These are phyloP conservation scores for Neoarthrinium moseri DNA, from an alignment of 2,329 filamentous ascomycete genomes.

Conservation along the genomic window DNA sequence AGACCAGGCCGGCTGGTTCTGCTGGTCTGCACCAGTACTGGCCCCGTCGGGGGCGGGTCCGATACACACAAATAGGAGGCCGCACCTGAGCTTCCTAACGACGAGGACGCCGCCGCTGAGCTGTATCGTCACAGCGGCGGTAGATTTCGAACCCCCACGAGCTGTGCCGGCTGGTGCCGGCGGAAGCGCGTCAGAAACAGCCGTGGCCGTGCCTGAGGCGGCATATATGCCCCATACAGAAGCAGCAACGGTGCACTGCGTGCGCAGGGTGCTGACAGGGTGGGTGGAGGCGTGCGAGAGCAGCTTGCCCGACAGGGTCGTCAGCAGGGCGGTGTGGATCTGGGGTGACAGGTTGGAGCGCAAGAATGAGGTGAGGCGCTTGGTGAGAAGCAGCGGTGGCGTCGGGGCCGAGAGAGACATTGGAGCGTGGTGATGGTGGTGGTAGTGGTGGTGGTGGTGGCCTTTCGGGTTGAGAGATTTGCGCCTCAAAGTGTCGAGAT, in stretches of 20 bases:
- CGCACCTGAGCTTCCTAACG: constrained; percentile 56
- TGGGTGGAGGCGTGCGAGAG: constrained; percentile 60
- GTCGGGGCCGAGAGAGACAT: constrained; percentile 35
- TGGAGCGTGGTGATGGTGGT: too few relatives aligned
- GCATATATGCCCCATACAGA: constrained; percentile 61
- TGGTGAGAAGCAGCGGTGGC: constrained; percentile 62
- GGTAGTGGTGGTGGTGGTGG: too few relatives aligned
- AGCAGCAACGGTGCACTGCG: constrained; percentile 63
- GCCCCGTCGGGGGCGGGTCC: constrained; percentile 39
- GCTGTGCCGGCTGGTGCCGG: constrained; percentile 10
- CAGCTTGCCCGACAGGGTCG: constrained; percentile 60
- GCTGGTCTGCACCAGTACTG: constrained; percentile 7
- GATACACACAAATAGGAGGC: constrained; percentile 61
- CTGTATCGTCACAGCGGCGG: constrained; percentile 57
- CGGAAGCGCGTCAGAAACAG: constrained; percentile 41
- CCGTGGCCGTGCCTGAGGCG: constrained; percentile 34
- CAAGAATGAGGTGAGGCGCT: constrained; percentile 63
- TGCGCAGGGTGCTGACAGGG: constrained; percentile 56
- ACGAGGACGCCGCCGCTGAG: constrained; percentile 58
- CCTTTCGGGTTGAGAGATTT: too few relatives aligned
- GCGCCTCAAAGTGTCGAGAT: too few relatives aligned
- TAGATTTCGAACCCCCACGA: constrained; percentile 20
- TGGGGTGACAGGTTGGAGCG: constrained; percentile 55
- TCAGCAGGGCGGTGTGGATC: constrained; percentile 59
- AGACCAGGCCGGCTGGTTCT: not conserved